Base-by-base conservation (phyloP, 2,329 filamentous ascomycete genomes). In the Botrytis galanthina region DNA sequence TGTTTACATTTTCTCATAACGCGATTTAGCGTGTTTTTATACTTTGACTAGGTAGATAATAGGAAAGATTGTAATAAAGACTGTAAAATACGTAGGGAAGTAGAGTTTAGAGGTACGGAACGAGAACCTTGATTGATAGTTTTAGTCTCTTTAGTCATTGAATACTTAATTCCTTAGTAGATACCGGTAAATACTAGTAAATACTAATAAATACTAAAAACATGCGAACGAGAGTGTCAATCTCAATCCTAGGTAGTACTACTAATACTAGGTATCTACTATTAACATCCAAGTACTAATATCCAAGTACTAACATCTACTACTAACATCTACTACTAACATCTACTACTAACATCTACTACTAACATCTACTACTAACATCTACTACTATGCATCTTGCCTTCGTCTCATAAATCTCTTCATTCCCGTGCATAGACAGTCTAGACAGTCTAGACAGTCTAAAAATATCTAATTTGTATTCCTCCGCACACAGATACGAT, bases 11-110 rank as follows among this genome's bases (percentile, higher is more conserved):
- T 48, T 46, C 32, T 22, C 0, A 9, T 12, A 39, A 8, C 60
- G 70, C 35, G 70, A 57, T 42, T 64, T 71, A 64, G 44, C 70
- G 60, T 62, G 70, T 64, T 57, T 71, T 46, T 62, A 39, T 8
- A 2, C 20, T 37, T n/a, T 14, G 9, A 39, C 26, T 67, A 54
- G 32, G 26, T 8, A 54, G n/a, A 14, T 16, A 64, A 64, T 29
- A 8, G 48, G 26, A 26, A 4, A 48, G 39, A 42, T 12, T 39
- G 37, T 37, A 37, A 10, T 44, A 18, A 46, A 22, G 44, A 46
- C 44, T 46, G 20, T 46, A 46, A 4, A 46, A 37, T 10, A 37
- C 37, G 12, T 2, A 42, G 39, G 39, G 12, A 39, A 39, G 20
- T 14, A n/a, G 26, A 14, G 12, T 16, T 14, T 54, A n/a, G 8